phyloP scores from a whole-genome alignment of 164 flowering plant genomes.

The Buxus sempervirens region DNA sequence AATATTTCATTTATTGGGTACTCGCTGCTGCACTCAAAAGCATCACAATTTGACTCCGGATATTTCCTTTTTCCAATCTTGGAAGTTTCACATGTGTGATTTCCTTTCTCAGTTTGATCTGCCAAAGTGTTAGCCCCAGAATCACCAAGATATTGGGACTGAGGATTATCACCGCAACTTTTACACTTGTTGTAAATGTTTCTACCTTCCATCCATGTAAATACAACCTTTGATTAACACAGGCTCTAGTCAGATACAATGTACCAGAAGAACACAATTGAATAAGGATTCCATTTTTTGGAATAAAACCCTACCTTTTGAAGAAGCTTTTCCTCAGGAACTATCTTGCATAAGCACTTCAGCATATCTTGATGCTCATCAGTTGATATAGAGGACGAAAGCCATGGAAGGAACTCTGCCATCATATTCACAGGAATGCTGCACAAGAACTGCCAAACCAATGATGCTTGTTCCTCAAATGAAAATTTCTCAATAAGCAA shows the following conservation, averaged over 20 bases:
- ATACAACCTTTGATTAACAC: conserved; percentile 53
- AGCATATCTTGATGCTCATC: conserved; percentile 76
- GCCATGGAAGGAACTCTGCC: conserved; percentile 95
- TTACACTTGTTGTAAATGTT: conserved; percentile 17
- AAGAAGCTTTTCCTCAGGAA: conserved; percentile 83
- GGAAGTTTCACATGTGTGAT: conserved; percentile 43
- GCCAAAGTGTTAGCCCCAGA: conserved; percentile 21
- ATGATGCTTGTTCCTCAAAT: conserved; percentile 86
- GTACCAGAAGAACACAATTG: neutral
- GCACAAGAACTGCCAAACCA: conserved; percentile 94
- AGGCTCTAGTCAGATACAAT: neutral
- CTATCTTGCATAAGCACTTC: conserved; percentile 65
- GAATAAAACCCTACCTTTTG: conserved; percentile 54
- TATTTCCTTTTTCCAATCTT: conserved; percentile 53
- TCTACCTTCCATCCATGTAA: conserved; percentile 77
- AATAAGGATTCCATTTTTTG: neutral
- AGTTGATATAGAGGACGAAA: conserved; percentile 72
- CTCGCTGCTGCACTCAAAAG: conserved; percentile 21
- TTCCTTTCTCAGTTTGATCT: conserved; percentile 24
- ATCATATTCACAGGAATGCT: conserved; percentile 95
- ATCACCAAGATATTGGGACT: conserved; percentile 20
- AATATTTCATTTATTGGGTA: conserved; percentile 84
- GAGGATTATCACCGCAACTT: conserved; percentile 27
- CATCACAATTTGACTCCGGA: conserved; percentile 28
- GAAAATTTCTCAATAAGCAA: conserved; percentile 82